Conservation (phyloP, 805 yeast species). For the Starmera caribaea region DNA sequence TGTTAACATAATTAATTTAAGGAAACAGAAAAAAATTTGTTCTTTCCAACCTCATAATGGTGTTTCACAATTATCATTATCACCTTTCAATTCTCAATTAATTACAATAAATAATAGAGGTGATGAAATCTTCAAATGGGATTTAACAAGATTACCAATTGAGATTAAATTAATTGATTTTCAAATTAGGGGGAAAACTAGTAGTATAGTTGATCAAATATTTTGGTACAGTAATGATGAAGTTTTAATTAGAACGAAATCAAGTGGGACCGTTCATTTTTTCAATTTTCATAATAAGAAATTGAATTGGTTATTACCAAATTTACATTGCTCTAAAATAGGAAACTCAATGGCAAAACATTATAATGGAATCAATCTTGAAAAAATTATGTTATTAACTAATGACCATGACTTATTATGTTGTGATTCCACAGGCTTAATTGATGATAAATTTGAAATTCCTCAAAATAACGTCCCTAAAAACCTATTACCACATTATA, state of each 20-base stretch:
- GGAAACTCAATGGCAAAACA: not conserved
- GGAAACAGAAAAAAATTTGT: conserved; percentile 26
- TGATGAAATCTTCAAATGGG: conserved; percentile 58
- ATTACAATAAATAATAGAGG: conserved; percentile 49
- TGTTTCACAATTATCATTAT: conserved; percentile 46
- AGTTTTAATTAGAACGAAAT: conserved; percentile 39
- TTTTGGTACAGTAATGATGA: conserved; percentile 41
- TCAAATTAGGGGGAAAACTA: conserved; percentile 53
- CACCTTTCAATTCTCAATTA: conserved; percentile 50
- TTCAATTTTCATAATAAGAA: conserved; percentile 24
- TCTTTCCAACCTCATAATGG: conserved; percentile 54
- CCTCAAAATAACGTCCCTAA: conserved; percentile 23
- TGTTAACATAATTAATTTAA: conserved; percentile 39
- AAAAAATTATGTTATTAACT: conserved; percentile 1
- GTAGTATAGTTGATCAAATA: conserved; percentile 40
- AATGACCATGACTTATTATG: conserved; percentile 10
- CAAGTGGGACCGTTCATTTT: conserved; percentile 56
- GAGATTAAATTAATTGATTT: conserved; percentile 48
- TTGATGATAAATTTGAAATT: conserved; percentile 28
- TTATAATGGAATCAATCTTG: too few species aligned
- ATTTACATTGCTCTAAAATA: conserved; percentile 15
- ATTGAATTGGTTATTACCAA: conserved; percentile 38
- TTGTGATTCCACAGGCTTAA: conserved; percentile 16
- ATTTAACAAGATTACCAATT: conserved; percentile 38
- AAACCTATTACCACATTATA: conserved; percentile 17